phyloP scores from a whole-genome alignment of 768 basidiomycete genomes.

The Pleurotus pulmonarius region DNA sequence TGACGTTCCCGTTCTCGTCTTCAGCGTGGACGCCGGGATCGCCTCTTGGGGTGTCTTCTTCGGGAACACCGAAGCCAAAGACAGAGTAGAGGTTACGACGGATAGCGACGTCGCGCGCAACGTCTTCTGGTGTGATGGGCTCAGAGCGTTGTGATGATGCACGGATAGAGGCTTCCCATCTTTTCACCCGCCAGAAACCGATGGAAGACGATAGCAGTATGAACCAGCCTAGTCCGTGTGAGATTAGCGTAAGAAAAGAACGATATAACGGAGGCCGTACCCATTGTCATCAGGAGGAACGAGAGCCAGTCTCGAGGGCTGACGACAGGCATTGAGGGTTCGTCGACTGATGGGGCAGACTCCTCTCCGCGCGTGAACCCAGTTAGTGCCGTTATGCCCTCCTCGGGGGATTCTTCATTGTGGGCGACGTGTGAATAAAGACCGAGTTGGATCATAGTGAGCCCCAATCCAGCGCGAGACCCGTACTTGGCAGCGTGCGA shows the following conservation, averaged over 20 bases:
- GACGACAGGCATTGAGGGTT: conserved; percentile 25
- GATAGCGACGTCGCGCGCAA: conserved; percentile 48
- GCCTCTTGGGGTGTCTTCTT: conserved; percentile 16
- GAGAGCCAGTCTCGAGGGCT: conserved; percentile 84
- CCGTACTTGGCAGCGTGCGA: conserved; percentile 94
- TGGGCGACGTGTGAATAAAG: conserved; percentile 56
- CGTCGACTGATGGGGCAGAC: conserved; percentile 18
- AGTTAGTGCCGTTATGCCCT: neutral
- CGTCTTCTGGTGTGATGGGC: conserved; percentile 39
- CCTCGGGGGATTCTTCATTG: conserved; percentile 19
- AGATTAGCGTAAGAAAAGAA: neutral
- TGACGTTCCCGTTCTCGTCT: conserved; percentile 21
- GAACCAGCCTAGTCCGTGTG: conserved; percentile 69
- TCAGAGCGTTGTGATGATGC: conserved; percentile 22
- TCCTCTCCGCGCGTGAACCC: conserved; percentile 12
- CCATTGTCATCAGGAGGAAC: conserved; percentile 88
- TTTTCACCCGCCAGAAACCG: conserved; percentile 81
- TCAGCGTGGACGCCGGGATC: conserved; percentile 1
- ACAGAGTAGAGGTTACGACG: conserved; percentile 47
- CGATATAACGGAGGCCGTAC: conserved; percentile 27
- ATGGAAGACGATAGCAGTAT: conserved; percentile 80
- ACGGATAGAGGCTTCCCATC: conserved; percentile 75
- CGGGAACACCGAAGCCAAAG: conserved; percentile 41
- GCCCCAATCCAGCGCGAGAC: conserved; percentile 90
- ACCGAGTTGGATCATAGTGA: conserved; percentile 92